Evolutionary conservation across 306 rosid genomes (phyloP), one percentile per base, ranked within the genome.

Genomic region (Macrotyloma uniflorum): DNA sequence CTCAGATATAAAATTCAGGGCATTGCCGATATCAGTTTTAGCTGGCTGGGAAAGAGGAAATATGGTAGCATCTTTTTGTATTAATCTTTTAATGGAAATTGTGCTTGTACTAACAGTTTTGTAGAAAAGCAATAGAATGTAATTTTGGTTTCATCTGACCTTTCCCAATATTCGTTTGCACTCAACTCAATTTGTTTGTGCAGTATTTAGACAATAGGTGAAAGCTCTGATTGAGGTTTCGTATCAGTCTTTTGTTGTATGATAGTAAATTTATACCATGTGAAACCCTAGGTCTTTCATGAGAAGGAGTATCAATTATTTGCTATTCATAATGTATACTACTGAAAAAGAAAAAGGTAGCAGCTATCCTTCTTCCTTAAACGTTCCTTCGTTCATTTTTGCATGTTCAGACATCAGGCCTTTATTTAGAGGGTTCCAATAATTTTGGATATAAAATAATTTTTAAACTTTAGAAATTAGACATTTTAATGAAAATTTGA

Each of bases 91-190:
- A 13, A 46, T 67, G 72, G 63, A 50, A 70, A n/a, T 58, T 82
- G 84, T 57, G 80, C 72, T 82, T 28, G 84, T 32, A 67, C 67
- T 38, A 72, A 81, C 81, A 76, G 83, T 80, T 86, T 81, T 80
- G 77, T 86, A 80, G 85, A 86, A 78, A 76, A 81, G 74, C 76
- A 67, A 77, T 76, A 77, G 85, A 74, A 83, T 80, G 79, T 76
- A 72, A 76, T 86, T 59, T 72, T 74, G 62, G 49, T 80, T 79
- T 79, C 82, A 28, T 66, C 73, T 51, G 53, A 38, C 51, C 58
- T 75, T 68, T 75, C 68, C 68, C 65, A 69, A 38, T 57, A 79
- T 76, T 83, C 45, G 67, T 67, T 79, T 67, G 77, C 80, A 9
- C n/a, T 38, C 20, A 33, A 18, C 33, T 75, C 57, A 67, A 75